A percentile compares a stretch with the other conserved stretches of the same genome.
Evolutionary conservation across 2,329 filamentous ascomycete genomes (phyloP).

Genomic region (Exophiala alcalophila): DNA sequence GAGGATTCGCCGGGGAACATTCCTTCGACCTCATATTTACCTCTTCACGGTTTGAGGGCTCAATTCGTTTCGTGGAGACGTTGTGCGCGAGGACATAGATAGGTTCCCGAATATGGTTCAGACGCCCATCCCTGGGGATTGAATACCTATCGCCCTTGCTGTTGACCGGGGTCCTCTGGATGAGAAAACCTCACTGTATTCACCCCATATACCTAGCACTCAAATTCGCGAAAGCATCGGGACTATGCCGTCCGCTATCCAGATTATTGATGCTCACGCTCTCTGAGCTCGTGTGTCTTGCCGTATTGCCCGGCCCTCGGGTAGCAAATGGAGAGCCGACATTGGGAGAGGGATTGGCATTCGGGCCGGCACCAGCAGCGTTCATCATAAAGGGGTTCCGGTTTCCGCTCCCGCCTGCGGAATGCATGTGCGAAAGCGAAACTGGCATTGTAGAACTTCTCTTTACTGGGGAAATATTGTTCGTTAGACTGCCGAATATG

Average conservation of each 20-base stretch:
- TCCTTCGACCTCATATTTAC: too few relatives aligned
- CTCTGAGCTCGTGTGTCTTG: slow-evolving; percentile 42
- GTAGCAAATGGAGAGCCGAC: slow-evolving; percentile 1
- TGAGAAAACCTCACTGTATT: too few relatives aligned
- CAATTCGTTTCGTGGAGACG: too few relatives aligned
- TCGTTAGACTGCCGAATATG: slow-evolving; percentile 20
- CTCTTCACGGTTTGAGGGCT: too few relatives aligned
- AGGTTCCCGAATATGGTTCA: too few relatives aligned
- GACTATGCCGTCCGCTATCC: slow-evolving; percentile 49
- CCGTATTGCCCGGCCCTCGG: slow-evolving; percentile 16
- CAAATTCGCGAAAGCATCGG: slow-evolving; percentile 51
- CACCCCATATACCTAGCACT: slow-evolving; percentile 44
- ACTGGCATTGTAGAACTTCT: slow-evolving; percentile 36
- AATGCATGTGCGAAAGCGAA: slow-evolving; percentile 28
- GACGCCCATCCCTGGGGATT: too few relatives aligned
- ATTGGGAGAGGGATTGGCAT: slow-evolving; percentile 3
- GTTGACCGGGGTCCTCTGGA: too few relatives aligned
- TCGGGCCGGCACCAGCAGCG: slow-evolving; percentile 4
- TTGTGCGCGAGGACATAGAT: too few relatives aligned
- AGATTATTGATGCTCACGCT: slow-evolving; percentile 48
- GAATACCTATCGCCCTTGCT: neutral
- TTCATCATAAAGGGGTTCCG: slow-evolving; percentile 37
- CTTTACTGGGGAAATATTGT: slow-evolving; percentile 31
- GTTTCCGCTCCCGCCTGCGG: slow-evolving; percentile 31
- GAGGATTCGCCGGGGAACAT: too few relatives aligned